Base-by-base conservation (phyloP, 31 red algal species). In the Porphyra umbilicalis region DNA sequence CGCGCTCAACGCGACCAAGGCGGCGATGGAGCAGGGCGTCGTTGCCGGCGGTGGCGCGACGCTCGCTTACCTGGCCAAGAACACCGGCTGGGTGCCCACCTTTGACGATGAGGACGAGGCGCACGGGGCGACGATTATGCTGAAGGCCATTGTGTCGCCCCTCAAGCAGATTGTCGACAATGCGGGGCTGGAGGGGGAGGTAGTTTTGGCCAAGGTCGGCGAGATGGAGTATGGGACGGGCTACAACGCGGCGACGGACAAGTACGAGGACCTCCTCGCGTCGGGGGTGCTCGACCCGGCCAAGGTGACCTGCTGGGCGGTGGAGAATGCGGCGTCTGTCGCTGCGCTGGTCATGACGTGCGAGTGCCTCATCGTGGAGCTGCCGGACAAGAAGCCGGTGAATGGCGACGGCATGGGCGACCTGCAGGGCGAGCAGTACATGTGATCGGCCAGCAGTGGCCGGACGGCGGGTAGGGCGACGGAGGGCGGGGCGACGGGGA, bases 11-110 rank as follows among this genome's bases (percentile, higher is more conserved):
- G 90, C 94, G 25, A 97, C 94, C 33, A 96, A 92, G 85, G 94
- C 94, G 75, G 94, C 97, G 34, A 90, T 99, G 79, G 94, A 99
- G 86, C 83, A 97, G 85, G 97, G 97, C 36, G 81, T 99, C 78
- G 44, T 99, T 25, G 94, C 97, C 20, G 97, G 97, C 33, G 97
- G 97, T 35, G 97, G 97, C 57, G 84, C 84, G 0, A 83, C 90
- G 16, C 84, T 99, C 34, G 76, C 85, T 9, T 83, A 88, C 46
- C 78, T 92, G n/a, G 83, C 86, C 39, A 13, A 80, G 8, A 77
- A 89, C 32, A 16, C 35, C 9, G 57, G 30, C 1, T 71, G 57
- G 57, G 78, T 93, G 34, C 89, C 86, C 15, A 77, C 83, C 75
- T 87, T 92, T 75, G 85, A 81, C 35, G 85, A 99, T n/a, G 97